Base-by-base conservation (phyloP, 2,329 filamentous ascomycete species). In the Pseudopithomyces maydicus region DNA sequence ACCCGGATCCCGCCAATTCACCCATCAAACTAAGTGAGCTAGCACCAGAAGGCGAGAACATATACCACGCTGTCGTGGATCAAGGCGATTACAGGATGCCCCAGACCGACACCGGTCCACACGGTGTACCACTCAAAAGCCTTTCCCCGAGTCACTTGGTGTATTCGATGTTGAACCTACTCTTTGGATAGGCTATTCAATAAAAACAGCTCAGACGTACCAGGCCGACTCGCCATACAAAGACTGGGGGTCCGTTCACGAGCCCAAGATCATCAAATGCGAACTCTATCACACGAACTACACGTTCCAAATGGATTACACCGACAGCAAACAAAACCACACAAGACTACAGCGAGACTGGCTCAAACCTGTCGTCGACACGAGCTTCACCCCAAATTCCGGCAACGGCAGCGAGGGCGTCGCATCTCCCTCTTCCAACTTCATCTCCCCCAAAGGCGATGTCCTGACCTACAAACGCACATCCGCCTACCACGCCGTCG, bases 191-290 rank as follows among this genome's bases (percentile, higher is more conserved):
- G 73, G 74, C 10, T 72, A 75, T 36, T 57, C 69, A 1, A 65
- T 72, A 41, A 70, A 74, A 7, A 74, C 73, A 0, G 56, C 55
- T 1, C 51, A 57, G 19, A 62, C 65, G 1, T 73, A 74, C 38
- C 54, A 58, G 2, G 23, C 55, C 1, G 59, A 64, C 12, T 70
- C 68, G 1, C 64, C 65, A 12, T 65, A 71, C 20, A 57, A 63
- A 15, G 67, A 64, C 39, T 77, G 74, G 74, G 57, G 57, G 11
- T 62, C 60, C 26, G 66, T 74, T 0, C 71, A 74, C 35, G 64
- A 70, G 47, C 67, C 74, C 0, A 71, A 72, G 45, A 71, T 76
- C 39, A 71, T 75, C 58, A 72, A 68, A 56, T 76, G 74, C 58
- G 63, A 69, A 11, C 67, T 70, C 54, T 58, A 76, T 36, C 66